Evolutionary conservation across 768 basidiomycete species (phyloP), one percentile per base, ranked within the genome.

Genomic region (Russula sp.): DNA sequence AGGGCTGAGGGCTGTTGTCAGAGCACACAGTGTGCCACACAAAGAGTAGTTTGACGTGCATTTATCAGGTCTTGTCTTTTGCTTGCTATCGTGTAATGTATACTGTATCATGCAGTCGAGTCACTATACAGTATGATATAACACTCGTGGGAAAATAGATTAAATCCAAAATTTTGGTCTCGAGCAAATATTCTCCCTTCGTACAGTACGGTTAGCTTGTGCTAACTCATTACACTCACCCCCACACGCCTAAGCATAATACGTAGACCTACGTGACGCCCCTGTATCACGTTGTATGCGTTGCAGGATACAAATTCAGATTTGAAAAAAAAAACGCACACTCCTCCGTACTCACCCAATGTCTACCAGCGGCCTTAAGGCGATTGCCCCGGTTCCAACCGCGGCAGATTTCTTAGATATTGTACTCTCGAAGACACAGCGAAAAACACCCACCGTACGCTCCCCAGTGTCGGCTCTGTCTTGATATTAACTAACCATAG

Each of bases 351-450:
- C 22, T 36, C 36, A 32, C 36, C 20, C 26, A 11, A 84, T 84
- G 83, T 91, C 91, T 74, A 90, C 92, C 57, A 92, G 90, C 75
- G 92, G 93, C 62, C 82, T 98, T 71, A 98, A 98, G 79, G 89
- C 90, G 53, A 99, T 99, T 74, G 91, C 97, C 57, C 97, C 97
- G n/a, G 96, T 99, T 57, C 97, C 97, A 53, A 97, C 92, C 49
- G 94, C 96, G 69, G 79, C 86, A 18, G 96, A 98, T 77, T 98
- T 98, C 72, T 75, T 96, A 77, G 93, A 96, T 76, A 95, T 96
- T 65, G 92, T 96, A 42, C 74, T 96, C 72, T 92, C 90, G 71
- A 94, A 86, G 76, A 98, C 96, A 1, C 95, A 97, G 79, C 81
- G 96, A 72, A 98, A 98, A 81, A 98, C 96, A 28, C 96, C 96